Evolutionary conservation across 2,329 filamentous ascomycete genomes (phyloP), one percentile per base, ranked within the genome.

Genomic region (Pseudocercospora eumusae): DNA sequence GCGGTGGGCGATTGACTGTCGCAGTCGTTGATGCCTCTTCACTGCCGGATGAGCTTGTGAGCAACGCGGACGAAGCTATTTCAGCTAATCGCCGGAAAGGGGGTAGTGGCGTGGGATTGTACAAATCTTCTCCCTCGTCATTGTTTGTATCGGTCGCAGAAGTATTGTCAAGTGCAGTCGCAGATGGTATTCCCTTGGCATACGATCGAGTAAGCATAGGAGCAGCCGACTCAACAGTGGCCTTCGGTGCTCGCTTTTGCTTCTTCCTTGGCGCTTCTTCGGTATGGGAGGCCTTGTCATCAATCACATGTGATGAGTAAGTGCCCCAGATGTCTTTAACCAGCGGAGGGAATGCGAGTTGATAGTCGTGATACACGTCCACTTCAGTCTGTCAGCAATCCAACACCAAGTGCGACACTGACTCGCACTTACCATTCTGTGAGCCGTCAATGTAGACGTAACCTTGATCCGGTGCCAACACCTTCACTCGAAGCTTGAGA

Each of bases 311-410:
- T 28, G 49, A 25, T 10, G 25, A 10, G 25, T 53, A 53, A 13
- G 28, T 33, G 18, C 28, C 49, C 49, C 49, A 53, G n/a, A 53
- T 28, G n/a, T 53, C 49, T 33, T 33, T 53, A 4, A 18, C 33
- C 6, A 53, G 25, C 13, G 49, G 20, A 18, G 49, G 20, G 11
- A 53, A 53, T 28, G 49, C 49, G 25, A 53, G 49, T 13, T 11
- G 49, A 28, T 53, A 53, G 9, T 53, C 49, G 49, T 53, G 15
- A 33, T 53, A 10, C 20, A 53, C 21, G 25, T 53, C 15, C 20
- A 53, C 49, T 53, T 18, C 13, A 21, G 25, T 53, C 49, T 5
- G 49, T 53, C 25, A 53, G 25, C 5, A 4, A n/a, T 11, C 4
- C 2, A n/a, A 28, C 13, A 20, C 25, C 15, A 18, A 4, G 15